Evolutionary conservation across 2,329 filamentous ascomycete genomes (phyloP).

Genomic region (Fonsecaea multimorphosa): DNA sequence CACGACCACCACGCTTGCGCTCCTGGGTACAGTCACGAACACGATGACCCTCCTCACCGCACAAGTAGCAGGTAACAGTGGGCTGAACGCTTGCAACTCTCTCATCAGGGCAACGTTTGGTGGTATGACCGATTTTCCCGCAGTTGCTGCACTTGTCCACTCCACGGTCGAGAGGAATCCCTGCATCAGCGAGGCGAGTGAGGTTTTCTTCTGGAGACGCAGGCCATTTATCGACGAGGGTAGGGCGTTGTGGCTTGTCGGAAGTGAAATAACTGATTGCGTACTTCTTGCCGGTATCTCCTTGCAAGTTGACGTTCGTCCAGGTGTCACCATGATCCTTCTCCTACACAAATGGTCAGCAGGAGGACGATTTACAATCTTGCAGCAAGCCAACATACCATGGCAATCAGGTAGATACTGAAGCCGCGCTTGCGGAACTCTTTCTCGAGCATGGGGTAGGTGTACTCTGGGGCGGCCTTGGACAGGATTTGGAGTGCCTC

Average conservation of each 20-base stretch:
- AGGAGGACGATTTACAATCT: background rate
- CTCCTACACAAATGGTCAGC: slow-evolving; percentile 43
- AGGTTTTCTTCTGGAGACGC: slow-evolving; percentile 57
- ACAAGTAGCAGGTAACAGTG: slow-evolving; percentile 59
- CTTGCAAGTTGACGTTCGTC: slow-evolving; percentile 60
- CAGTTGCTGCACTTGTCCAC: slow-evolving; percentile 60
- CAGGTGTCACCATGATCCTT: slow-evolving; percentile 51
- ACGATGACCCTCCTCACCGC: slow-evolving; percentile 52
- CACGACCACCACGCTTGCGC: slow-evolving; percentile 31
- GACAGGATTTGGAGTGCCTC: slow-evolving; percentile 58
- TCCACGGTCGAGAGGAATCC: slow-evolving; percentile 57
- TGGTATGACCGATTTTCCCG: slow-evolving; percentile 56
- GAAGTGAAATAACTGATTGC: slow-evolving; percentile 57
- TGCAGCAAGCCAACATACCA: slow-evolving; percentile 44
- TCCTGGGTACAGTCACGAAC: slow-evolving; percentile 55
- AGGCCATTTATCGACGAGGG: slow-evolving; percentile 58
- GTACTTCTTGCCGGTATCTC: slow-evolving; percentile 58
- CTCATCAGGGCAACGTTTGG: slow-evolving; percentile 57
- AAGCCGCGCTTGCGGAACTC: slow-evolving; percentile 57
- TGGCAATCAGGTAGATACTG: slow-evolving; percentile 59
- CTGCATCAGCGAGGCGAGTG: slow-evolving; percentile 58
- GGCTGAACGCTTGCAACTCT: slow-evolving; percentile 47
- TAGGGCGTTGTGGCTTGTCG: slow-evolving; percentile 54
- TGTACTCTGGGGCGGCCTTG: slow-evolving; percentile 55
- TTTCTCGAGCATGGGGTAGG: slow-evolving; percentile 57